phyloP scores from a whole-genome alignment of 352 stramenopile genomes.

The Phytophthora syringae region DNA sequence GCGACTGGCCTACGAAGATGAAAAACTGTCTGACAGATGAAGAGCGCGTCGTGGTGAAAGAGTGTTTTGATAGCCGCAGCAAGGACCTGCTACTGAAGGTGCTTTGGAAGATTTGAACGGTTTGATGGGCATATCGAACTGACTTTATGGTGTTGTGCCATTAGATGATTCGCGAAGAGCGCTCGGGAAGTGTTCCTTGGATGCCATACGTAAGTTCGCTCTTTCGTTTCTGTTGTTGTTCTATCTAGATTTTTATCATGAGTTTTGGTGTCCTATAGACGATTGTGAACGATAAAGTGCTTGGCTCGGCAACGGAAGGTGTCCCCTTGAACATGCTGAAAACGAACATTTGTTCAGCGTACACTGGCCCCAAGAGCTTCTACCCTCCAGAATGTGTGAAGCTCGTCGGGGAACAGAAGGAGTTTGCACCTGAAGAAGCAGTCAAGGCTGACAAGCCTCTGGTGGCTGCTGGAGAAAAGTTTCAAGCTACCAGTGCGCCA shows the following conservation, averaged over 20 bases:
- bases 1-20: conserved; percentile 76
- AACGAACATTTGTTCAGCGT: conserved; percentile 62
- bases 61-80: conserved; percentile 70
- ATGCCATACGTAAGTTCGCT: conserved; percentile 73
- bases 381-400: conserved; percentile 66
- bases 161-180: conserved; percentile 72
- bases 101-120: no score
- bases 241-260: background rate
- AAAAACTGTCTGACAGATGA: conserved; percentile 73
- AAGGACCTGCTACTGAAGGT: conserved; percentile 62
- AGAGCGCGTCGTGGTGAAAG: conserved; percentile 55
- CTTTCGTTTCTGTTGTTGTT: background rate
- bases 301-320: conserved; percentile 62
- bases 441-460: conserved; percentile 23
- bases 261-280: conserved; percentile 45
- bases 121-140: background rate
- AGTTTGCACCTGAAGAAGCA: conserved; percentile 50
- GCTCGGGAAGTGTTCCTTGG: conserved; percentile 56
- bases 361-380: conserved; percentile 68
- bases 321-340: conserved; percentile 71
- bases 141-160: background rate
- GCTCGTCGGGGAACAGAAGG: conserved; percentile 61
- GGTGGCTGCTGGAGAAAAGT: conserved; percentile 22
- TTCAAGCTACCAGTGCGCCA: conserved; percentile 5
- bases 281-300: conserved; percentile 59